phyloP scores from a whole-genome alignment of 306 rosid genomes.

The Arachis hypogaea region DNA sequence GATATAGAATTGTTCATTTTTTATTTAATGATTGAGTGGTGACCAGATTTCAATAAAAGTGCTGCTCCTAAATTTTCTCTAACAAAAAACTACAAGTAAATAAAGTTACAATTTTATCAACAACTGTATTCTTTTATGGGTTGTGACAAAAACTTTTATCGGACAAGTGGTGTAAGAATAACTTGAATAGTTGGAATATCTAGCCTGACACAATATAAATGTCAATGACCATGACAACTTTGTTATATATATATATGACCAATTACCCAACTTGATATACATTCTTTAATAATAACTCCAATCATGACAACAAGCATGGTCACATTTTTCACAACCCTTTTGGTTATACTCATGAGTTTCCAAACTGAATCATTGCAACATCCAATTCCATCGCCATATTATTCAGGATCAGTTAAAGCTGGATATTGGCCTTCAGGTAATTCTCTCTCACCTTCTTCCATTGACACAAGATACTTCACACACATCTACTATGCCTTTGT shows the following conservation, averaged over 20 bases:
- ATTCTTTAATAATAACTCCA: neutral
- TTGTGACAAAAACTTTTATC: too few species aligned
- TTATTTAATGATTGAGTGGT: too few species aligned
- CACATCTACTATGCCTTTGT: slow-evolving; percentile 80
- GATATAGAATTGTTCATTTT: too few species aligned
- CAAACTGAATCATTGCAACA: slow-evolving; percentile 1
- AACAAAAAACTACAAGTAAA: too few species aligned
- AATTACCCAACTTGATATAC: neutral
- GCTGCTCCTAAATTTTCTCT: too few species aligned
- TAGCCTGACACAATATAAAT: neutral
- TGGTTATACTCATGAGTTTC: slow-evolving; percentile 31
- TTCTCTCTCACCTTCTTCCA: slow-evolving; percentile 52
- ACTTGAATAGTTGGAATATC: too few species aligned
- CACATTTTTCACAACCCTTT: slow-evolving; percentile 28
- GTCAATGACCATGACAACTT: neutral
- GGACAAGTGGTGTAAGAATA: too few species aligned
- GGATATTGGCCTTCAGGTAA: slow-evolving; percentile 73
- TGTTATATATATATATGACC: neutral
- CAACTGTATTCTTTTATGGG: too few species aligned
- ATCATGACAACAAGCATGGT: neutral
- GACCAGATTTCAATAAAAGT: too few species aligned
- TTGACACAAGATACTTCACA: slow-evolving; percentile 63
- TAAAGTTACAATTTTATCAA: too few species aligned
- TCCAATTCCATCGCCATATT: slow-evolving; percentile 10
- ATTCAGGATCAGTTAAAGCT: slow-evolving; percentile 49